These are phyloP conservation scores for Linum usitatissimum DNA, from an alignment of 345 rosid genomes.

Conservation along the genomic window DNA sequence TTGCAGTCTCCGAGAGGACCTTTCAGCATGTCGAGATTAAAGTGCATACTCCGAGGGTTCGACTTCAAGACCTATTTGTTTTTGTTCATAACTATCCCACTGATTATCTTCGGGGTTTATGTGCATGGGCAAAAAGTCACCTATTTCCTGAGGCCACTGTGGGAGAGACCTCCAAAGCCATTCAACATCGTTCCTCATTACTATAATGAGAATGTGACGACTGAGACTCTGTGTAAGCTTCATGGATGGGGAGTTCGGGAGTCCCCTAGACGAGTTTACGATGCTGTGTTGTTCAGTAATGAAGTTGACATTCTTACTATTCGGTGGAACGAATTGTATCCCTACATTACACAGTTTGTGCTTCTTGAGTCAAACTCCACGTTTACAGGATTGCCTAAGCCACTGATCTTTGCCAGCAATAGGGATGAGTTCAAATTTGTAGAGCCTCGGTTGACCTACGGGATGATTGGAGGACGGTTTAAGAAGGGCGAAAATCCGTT, in stretches of 20 bases:
- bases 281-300: constrained; percentile 76
- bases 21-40: constrained; percentile 40
- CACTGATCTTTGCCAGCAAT: constrained; percentile 44
- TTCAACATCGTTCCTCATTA: constrained; percentile 58
- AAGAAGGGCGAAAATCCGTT: constrained; percentile 81
- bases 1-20: constrained; percentile 34
- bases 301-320: constrained; percentile 69
- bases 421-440: constrained; percentile 50
- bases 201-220: constrained; percentile 58
- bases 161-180: constrained; percentile 61
- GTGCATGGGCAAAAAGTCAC: constrained; percentile 55
- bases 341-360: constrained; percentile 70
- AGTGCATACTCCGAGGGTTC: constrained; percentile 42
- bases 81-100: constrained; percentile 33
- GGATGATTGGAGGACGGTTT: constrained; percentile 73
- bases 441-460: constrained; percentile 69
- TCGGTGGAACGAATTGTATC: constrained; percentile 84
- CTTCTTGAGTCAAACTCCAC: constrained; percentile 91
- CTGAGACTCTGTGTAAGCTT: constrained; percentile 64
- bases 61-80: constrained; percentile 33
- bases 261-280: constrained; percentile 73
- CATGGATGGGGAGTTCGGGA: constrained; percentile 86
- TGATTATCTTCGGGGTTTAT: constrained; percentile 34
- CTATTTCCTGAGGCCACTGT: constrained; percentile 58
- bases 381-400: constrained; percentile 61